Conservation (phyloP, 2,329 filamentous ascomycete species). For the Mycosphaerelloides madeirae region DNA sequence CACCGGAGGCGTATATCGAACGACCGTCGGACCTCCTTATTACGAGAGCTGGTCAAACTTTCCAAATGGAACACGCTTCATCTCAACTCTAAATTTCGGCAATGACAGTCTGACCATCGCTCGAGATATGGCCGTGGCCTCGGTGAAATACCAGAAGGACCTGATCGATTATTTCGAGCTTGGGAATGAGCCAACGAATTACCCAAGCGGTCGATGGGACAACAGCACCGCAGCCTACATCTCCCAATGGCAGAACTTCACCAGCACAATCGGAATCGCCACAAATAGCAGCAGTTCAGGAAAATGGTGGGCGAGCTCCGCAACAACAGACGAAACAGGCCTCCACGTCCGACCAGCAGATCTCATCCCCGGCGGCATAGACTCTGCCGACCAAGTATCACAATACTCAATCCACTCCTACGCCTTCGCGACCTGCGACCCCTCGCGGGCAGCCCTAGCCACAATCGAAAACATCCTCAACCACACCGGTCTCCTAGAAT, state of each 20-base stretch:
- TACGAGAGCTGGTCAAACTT: slow-evolving; percentile 31
- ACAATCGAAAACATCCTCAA: slow-evolving; percentile 28
- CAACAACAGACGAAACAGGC: slow-evolving; percentile 26
- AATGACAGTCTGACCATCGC: slow-evolving; percentile 28
- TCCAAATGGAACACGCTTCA: slow-evolving; percentile 25
- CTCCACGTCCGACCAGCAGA: slow-evolving; percentile 27
- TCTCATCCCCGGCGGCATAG: slow-evolving; percentile 27
- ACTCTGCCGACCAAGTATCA: slow-evolving; percentile 22
- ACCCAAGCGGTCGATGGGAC: slow-evolving; percentile 21
- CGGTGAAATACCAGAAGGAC: slow-evolving; percentile 24
- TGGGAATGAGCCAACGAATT: slow-evolving; percentile 31
- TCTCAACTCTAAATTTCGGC: slow-evolving; percentile 29
- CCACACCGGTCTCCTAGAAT: slow-evolving; percentile 24
- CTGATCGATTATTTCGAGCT: slow-evolving; percentile 27
- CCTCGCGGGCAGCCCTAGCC: slow-evolving; percentile 20
- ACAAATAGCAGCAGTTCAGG: slow-evolving; percentile 13
- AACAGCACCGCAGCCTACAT: slow-evolving; percentile 27
- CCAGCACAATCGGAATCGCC: slow-evolving; percentile 23
- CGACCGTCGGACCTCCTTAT: slow-evolving; percentile 28
- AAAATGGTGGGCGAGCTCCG: slow-evolving; percentile 27
- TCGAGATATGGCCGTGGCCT: slow-evolving; percentile 26
- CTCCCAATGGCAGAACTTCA: slow-evolving; percentile 30
- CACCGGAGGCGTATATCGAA: slow-evolving; percentile 27
- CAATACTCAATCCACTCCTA: slow-evolving; percentile 31
- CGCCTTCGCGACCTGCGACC: slow-evolving; percentile 29